Evolutionary conservation across 768 basidiomycete species (phyloP).

Genomic region (Kwoniella pini): DNA sequence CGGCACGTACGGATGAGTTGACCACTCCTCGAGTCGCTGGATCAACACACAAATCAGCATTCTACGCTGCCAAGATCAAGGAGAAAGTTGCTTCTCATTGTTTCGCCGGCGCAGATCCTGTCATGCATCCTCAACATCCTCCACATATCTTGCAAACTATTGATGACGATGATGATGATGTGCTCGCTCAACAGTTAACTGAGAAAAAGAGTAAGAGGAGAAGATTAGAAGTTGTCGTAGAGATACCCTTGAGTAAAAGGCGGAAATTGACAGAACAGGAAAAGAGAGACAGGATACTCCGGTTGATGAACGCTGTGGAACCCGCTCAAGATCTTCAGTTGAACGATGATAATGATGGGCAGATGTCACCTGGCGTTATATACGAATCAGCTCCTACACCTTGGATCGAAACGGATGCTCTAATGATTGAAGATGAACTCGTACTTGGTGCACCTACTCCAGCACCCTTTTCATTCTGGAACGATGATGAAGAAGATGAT

Average conservation of each 20-base stretch:
- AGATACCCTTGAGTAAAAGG: conserved; percentile 13
- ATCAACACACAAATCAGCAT: conserved; percentile 16
- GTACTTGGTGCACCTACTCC: conserved; percentile 2
- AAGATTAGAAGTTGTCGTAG: conserved; percentile 16
- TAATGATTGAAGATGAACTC: conserved; percentile 6
- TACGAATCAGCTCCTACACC: not conserved
- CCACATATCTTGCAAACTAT: conserved; percentile 29
- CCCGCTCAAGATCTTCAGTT: not conserved
- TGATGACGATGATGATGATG: not conserved
- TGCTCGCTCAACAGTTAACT: too few species aligned
- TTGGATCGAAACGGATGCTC: conserved; percentile 1
- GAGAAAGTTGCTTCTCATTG: conserved; percentile 26
- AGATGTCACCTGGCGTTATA: too few species aligned
- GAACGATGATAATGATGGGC: not conserved
- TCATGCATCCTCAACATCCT: conserved; percentile 37
- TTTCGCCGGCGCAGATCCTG: conserved; percentile 33
- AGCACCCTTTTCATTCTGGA: not conserved
- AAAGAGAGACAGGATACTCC: not conserved
- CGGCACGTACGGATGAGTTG: conserved; percentile 26
- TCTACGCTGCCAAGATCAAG: conserved; percentile 16
- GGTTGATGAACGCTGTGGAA: not conserved
- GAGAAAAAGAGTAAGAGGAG: not conserved
- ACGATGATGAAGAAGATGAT: not conserved
- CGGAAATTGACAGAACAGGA: conserved; percentile 8
- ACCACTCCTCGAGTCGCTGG: conserved; percentile 27